Base-by-base conservation (phyloP, 257 asterid species). In the Solanum chiquidenum region DNA sequence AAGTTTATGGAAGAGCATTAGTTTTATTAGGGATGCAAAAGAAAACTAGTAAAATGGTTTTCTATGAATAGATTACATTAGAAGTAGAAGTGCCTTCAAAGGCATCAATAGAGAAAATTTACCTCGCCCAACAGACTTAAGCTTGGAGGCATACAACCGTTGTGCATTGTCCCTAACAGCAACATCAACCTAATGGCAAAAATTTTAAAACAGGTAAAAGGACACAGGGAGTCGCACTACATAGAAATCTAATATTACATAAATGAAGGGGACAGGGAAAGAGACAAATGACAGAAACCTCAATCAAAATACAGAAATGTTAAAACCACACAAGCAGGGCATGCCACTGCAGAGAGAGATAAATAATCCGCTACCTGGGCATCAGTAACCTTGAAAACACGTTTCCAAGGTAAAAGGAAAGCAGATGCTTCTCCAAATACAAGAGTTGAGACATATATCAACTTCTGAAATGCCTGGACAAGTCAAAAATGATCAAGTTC, bases 401-500 rank as follows among this genome's bases (percentile, higher is more conserved):
- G 98, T 92, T 97, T 97, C 99, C 99, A 97, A 86, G 99, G 99
- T 91, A 97, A 91, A 89, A 97, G 94, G 91, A 97, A 97, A n/a
- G 94, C 93, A 76, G 99, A 93, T 62, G 99, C 98, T 74, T 94
- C 97, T 87, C 99, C 98, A 93, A 97, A 97, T 37, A 96, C 98
- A 84, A 96, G 98, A 92, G 93, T 94, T 23, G 99, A 97, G 85
- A 96, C 97, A 74, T 97, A 97, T 75, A 97, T 94, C 80, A 97
- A 91, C 95, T 95, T 97, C 98, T 97, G 99, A 93, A 97, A 97
- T 90, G 99, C 99, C 99, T 97, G 94, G 93, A 92, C 91, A 92
- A 86, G 90, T 86, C 29, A 87, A 87, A 87, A 92, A 90, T 85
- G 96, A 87, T 94, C 94, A 96, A 92, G 94, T 87, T 90, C 94